These are phyloP conservation scores for Microthlaspi erraticum DNA, from an alignment of 345 rosid species.

Conservation along the genomic window DNA sequence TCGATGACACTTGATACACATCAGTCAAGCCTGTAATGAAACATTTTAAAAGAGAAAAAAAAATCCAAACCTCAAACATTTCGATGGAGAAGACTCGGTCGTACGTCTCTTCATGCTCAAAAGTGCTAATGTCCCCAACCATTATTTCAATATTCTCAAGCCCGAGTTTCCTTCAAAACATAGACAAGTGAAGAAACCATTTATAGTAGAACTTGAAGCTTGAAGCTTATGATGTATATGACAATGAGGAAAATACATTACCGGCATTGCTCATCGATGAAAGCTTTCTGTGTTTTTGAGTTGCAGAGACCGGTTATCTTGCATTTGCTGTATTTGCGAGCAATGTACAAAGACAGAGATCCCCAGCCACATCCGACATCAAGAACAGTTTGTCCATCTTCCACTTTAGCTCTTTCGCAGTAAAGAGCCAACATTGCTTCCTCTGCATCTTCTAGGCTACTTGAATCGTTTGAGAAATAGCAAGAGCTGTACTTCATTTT, in stretches of 20 bases:
- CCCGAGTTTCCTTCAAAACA: slow-evolving; percentile 55
- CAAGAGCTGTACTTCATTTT: slow-evolving; percentile 86
- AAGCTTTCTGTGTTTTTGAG: slow-evolving; percentile 73
- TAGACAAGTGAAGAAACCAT: slow-evolving; percentile 6
- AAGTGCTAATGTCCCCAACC: slow-evolving; percentile 80
- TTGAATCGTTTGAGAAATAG: slow-evolving; percentile 62
- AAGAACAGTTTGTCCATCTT: slow-evolving; percentile 79
- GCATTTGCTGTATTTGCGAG: slow-evolving; percentile 69
- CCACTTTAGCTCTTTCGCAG: slow-evolving; percentile 67
- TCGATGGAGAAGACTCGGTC: slow-evolving; percentile 78
- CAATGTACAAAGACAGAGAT: slow-evolving; percentile 73
- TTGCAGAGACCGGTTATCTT: slow-evolving; percentile 83
- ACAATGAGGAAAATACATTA: slow-evolving; percentile 14
- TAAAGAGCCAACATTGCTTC: slow-evolving; percentile 72
- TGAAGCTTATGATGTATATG: neutral
- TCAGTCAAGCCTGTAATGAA: slow-evolving; percentile 2
- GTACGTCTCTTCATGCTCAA: slow-evolving; percentile 73
- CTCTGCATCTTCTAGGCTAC: slow-evolving; percentile 81
- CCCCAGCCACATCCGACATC: slow-evolving; percentile 98
- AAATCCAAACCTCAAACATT: slow-evolving; percentile 76
- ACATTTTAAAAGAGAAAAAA: neutral
- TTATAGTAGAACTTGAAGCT: neutral
- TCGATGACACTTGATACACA: neutral
- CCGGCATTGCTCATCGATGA: slow-evolving; percentile 70
- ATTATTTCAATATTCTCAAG: slow-evolving; percentile 72